A percentile compares a stretch with the other conserved stretches of the same genome.
Evolutionary conservation across 1,284 basidiomycete species (phyloP).

Genomic region (Sphaerobolus stellatus): DNA sequence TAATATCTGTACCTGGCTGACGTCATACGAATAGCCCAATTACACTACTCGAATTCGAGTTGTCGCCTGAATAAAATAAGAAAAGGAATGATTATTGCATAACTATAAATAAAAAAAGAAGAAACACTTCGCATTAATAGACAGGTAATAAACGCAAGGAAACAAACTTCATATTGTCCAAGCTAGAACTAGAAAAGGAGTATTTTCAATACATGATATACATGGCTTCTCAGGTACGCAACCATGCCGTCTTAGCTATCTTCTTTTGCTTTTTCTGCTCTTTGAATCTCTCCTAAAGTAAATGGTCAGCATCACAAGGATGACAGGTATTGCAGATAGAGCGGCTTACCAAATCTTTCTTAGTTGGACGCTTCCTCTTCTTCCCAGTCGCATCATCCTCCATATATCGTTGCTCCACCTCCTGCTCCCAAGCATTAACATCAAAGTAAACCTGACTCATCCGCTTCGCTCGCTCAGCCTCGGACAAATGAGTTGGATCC

Average conservation of each 20-base stretch:
- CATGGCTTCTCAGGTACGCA: slow-evolving; percentile 56
- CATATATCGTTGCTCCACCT: slow-evolving; percentile 58
- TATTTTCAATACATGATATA: background rate
- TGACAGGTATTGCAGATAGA: slow-evolving; percentile 11
- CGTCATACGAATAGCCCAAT: no score
- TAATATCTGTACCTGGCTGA: no score
- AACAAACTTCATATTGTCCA: background rate
- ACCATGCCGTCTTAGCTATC: slow-evolving; percentile 84
- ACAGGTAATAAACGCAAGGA: background rate
- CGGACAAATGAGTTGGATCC: slow-evolving; percentile 74
- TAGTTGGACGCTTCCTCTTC: slow-evolving; percentile 67
- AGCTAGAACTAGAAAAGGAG: background rate
- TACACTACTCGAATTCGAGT: no score
- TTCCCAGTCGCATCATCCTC: slow-evolving; percentile 55
- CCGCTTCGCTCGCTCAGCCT: slow-evolving; percentile 79
- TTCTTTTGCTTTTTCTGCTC: slow-evolving; percentile 84
- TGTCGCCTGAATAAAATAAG: background rate
- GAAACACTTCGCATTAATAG: background rate
- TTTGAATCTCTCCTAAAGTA: slow-evolving; percentile 76
- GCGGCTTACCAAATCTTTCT: slow-evolving; percentile 82
- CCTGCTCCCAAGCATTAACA: slow-evolving; percentile 75
- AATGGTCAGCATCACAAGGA: slow-evolving; percentile 20
- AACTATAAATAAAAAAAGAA: background rate
- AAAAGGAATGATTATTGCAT: background rate
- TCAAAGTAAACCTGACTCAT: slow-evolving; percentile 92